Percentiles rank a stretch among this genome's conserved stretches.
These are phyloP conservation scores for Verticillium klebahnii DNA, from an alignment of 2,329 filamentous ascomycete species.

Conservation along the genomic window DNA sequence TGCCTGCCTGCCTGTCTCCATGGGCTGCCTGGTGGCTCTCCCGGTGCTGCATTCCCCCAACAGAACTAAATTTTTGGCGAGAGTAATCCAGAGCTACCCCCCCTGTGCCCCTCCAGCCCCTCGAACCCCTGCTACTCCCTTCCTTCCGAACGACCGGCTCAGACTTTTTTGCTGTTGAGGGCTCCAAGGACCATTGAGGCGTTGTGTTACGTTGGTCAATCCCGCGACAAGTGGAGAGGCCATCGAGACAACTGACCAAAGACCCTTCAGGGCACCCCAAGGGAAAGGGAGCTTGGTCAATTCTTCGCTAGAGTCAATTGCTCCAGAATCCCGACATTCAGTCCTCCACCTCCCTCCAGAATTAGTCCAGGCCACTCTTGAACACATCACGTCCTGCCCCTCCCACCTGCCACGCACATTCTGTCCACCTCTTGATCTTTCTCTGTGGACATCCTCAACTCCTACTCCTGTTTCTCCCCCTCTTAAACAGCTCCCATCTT, in stretches of 20 bases:
- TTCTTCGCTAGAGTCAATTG: not conserved
- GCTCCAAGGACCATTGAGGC: not conserved
- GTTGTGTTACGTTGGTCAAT: not conserved
- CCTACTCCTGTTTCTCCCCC: not conserved
- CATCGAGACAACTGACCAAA: not conserved
- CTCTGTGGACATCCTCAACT: not conserved
- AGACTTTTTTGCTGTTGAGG: conserved; percentile 4
- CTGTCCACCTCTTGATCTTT: not conserved
- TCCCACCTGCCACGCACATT: not conserved
- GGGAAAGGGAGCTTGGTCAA: not conserved
- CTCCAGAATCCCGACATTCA: not conserved
- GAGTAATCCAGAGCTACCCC: not conserved
- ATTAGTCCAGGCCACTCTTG: not conserved
- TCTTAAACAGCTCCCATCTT: not conserved
- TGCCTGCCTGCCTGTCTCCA: not conserved
- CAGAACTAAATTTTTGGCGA: conserved; percentile 25
- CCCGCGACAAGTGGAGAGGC: not conserved
- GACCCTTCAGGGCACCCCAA: not conserved
- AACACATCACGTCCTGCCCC: not conserved
- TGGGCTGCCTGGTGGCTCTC: not conserved
- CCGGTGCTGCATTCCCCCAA: conserved; percentile 21
- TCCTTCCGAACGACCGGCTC: conserved; percentile 1
- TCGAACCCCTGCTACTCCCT: not conserved
- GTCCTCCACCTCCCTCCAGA: not conserved
- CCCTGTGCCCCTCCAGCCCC: not conserved